Percentiles rank a stretch among this genome's conserved stretches.
Evolutionary conservation across 805 yeast species (phyloP).

Genomic region (Candida sithepensis): DNA sequence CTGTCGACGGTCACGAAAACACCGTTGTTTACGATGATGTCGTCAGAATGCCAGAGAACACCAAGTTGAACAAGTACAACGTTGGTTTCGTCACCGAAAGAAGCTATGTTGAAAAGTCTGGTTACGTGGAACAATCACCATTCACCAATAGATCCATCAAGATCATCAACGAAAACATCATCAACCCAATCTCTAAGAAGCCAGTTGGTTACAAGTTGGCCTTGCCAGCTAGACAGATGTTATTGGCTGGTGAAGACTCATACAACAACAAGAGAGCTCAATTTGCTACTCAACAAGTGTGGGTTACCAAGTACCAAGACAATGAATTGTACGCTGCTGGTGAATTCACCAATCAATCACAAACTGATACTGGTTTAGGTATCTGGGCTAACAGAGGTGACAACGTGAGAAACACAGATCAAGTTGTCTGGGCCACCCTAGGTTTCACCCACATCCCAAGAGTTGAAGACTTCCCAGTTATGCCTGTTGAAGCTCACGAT

Average conservation of each 20-base stretch:
- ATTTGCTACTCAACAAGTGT: slow-evolving; percentile 72
- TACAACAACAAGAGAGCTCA: slow-evolving; percentile 68
- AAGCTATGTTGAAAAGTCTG: slow-evolving; percentile 64
- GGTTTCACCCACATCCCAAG: slow-evolving; percentile 82
- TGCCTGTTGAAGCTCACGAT: slow-evolving; percentile 79
- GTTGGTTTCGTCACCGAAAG: slow-evolving; percentile 67
- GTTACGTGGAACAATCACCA: slow-evolving; percentile 69
- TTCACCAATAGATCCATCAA: slow-evolving; percentile 71
- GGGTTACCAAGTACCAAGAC: slow-evolving; percentile 79
- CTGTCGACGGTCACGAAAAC: slow-evolving; percentile 77
- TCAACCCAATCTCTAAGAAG: slow-evolving; percentile 64
- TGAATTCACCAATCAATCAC: slow-evolving; percentile 81
- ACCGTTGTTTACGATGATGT: slow-evolving; percentile 71
- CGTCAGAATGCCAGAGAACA: slow-evolving; percentile 52
- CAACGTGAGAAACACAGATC: slow-evolving; percentile 66
- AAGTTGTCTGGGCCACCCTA: slow-evolving; percentile 78
- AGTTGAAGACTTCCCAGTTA: slow-evolving; percentile 84
- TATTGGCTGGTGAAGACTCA: slow-evolving; percentile 60
- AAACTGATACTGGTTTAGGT: slow-evolving; percentile 64
- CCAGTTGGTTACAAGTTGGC: slow-evolving; percentile 76
- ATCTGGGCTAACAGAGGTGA: slow-evolving; percentile 69
- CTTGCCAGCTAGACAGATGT: slow-evolving; percentile 75
- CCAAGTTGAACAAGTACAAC: slow-evolving; percentile 57
- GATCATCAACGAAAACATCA: slow-evolving; percentile 67
- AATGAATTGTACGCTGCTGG: slow-evolving; percentile 77